These are phyloP conservation scores for Petasospora fabianii DNA, from an alignment of 1,139 yeast genomes.

Conservation along the genomic window DNA sequence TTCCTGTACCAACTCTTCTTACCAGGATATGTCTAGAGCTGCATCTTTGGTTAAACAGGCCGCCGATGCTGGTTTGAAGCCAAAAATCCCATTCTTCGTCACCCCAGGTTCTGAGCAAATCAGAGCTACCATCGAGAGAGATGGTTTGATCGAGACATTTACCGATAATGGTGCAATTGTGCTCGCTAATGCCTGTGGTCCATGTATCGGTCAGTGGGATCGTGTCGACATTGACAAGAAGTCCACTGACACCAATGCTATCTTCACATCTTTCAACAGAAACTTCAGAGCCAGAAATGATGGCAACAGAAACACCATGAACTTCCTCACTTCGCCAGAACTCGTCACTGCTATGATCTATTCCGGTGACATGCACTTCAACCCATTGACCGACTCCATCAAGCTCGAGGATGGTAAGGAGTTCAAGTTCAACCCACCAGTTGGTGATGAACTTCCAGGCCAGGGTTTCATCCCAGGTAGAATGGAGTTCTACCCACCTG, in stretches of 20 bases:
- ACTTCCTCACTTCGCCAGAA: slow-evolving; percentile 94
- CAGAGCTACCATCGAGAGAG: slow-evolving; percentile 97
- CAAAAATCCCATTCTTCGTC: slow-evolving; percentile 88
- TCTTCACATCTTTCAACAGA: slow-evolving; percentile 98
- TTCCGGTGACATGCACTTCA: slow-evolving; percentile 84
- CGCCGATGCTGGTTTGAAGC: slow-evolving; percentile 81
- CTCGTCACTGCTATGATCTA: slow-evolving; percentile 95
- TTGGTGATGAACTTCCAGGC: slow-evolving; percentile 81
- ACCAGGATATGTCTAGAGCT: slow-evolving; percentile 98
- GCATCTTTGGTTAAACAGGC: slow-evolving; percentile 94
- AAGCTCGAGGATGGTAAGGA: slow-evolving; percentile 58
- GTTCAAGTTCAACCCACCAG: slow-evolving; percentile 72
- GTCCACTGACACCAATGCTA: slow-evolving; percentile 88
- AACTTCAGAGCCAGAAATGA: slow-evolving; percentile 98
- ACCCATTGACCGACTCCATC: slow-evolving; percentile 80
- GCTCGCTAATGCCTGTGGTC: slow-evolving; percentile 99
- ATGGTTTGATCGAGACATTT: slow-evolving; percentile 88
- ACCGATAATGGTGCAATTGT: slow-evolving; percentile 93
- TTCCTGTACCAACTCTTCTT: slow-evolving; percentile 98
- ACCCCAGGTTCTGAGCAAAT: slow-evolving; percentile 99
- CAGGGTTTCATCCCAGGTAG: slow-evolving; percentile 83
- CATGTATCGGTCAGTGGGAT: slow-evolving; percentile 99
- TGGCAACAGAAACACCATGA: slow-evolving; percentile 95
- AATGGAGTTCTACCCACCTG: slow-evolving; percentile 77
- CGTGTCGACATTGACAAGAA: slow-evolving; percentile 86